Evolutionary conservation across 768 basidiomycete genomes (phyloP).

Genomic region (Tubosaeta sp.): DNA sequence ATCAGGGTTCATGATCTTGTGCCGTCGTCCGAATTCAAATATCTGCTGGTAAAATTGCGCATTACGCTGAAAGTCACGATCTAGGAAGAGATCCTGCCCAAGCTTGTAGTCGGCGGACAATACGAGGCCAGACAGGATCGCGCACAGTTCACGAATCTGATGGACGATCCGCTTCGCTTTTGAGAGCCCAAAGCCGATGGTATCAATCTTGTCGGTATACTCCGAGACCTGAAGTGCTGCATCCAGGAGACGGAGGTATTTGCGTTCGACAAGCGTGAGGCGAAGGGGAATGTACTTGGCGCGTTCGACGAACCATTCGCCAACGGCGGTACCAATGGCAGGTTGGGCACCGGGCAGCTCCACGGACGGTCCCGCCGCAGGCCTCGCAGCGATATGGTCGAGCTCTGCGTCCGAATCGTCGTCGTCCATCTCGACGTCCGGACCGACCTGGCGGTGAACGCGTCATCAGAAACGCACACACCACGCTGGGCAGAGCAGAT

Average conservation of each 20-base stretch:
- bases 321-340: constrained; percentile 54
- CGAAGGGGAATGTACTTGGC: constrained; percentile 79
- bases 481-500: neutral
- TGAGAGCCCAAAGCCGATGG: constrained; percentile 67
- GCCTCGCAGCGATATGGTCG: constrained; percentile 34
- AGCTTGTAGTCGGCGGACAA: constrained; percentile 83
- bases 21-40: constrained; percentile 78
- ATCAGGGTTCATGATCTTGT: constrained; percentile 91
- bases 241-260: constrained; percentile 79
- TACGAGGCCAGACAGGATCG: constrained; percentile 80
- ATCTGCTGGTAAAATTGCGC: constrained; percentile 74
- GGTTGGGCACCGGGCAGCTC: constrained; percentile 56
- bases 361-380: constrained; percentile 10
- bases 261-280: constrained; percentile 69
- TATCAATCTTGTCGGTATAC: constrained; percentile 89
- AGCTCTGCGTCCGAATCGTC: constrained; percentile 35
- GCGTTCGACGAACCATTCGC: constrained; percentile 84
- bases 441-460: constrained; percentile 18
- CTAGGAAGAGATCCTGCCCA: constrained; percentile 81
- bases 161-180: constrained; percentile 86
- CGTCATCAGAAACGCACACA: constrained; percentile 6
- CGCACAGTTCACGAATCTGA: constrained; percentile 83
- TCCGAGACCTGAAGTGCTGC: constrained; percentile 82
- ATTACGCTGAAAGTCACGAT: constrained; percentile 78
- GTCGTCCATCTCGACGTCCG: constrained; percentile 34